Conservation (phyloP, 2,329 filamentous ascomycete species). For the Lachnum nothofagi region DNA sequence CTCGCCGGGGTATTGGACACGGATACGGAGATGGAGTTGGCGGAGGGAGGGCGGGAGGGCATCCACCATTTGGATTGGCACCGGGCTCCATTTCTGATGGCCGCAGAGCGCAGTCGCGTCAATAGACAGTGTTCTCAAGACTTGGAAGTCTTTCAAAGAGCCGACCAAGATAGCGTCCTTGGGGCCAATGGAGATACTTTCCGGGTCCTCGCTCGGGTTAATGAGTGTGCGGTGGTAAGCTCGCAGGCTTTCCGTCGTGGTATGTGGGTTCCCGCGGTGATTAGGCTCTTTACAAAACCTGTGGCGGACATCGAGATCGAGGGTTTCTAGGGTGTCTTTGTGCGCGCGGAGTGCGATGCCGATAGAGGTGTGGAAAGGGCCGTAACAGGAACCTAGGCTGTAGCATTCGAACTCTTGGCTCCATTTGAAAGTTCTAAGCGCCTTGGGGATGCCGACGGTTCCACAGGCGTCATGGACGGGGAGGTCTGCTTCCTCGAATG, state of each 20-base stretch:
- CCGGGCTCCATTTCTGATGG: slow-evolving; percentile 10
- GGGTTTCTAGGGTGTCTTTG: slow-evolving; percentile 2
- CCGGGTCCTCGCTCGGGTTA: neutral
- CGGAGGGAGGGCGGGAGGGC: slow-evolving; percentile 5
- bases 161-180: slow-evolving; percentile 10
- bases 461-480: neutral
- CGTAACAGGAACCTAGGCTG: neutral
- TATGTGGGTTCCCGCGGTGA: slow-evolving; percentile 3
- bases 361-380: slow-evolving; percentile 6
- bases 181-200: neutral
- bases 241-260: neutral
- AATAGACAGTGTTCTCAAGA: slow-evolving; percentile 8
- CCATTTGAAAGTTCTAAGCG: slow-evolving; percentile 11
- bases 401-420: neutral
- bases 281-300: neutral
- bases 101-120: slow-evolving; percentile 11
- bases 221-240: neutral
- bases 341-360: slow-evolving; percentile 3
- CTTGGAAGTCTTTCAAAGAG: slow-evolving; percentile 7
- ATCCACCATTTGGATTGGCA: slow-evolving; percentile 4
- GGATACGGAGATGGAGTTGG: slow-evolving; percentile 3
- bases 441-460: slow-evolving; percentile 5
- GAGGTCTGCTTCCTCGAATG: slow-evolving; percentile 12
- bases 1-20: neutral
- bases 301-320: slow-evolving; percentile 12